Percentiles rank a stretch among this genome's conserved stretches.
Evolutionary conservation across 495 filamentous ascomycete species (phyloP).

Genomic region (Sordaria brevicollis): DNA sequence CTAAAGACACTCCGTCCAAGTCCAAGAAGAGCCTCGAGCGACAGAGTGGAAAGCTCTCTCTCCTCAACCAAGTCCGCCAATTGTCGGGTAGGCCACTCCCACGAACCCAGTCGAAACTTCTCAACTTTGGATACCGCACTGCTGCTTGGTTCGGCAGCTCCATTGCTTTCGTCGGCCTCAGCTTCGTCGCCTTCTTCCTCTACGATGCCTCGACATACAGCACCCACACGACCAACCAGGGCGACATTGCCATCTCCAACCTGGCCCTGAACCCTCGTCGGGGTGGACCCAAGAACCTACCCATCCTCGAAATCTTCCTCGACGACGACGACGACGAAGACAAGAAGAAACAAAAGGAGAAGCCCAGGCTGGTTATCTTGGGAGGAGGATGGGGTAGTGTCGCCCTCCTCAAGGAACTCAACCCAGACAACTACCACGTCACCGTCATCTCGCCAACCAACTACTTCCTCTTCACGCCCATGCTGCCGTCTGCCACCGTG

Average conservation of each 20-base stretch:
- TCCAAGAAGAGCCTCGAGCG: not conserved
- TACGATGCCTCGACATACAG: slow-evolving; percentile 92
- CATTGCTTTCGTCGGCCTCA: slow-evolving; percentile 30
- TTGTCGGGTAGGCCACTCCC: slow-evolving; percentile 42
- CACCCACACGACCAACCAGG: slow-evolving; percentile 42
- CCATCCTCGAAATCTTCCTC: slow-evolving; percentile 75
- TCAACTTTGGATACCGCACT: slow-evolving; percentile 42
- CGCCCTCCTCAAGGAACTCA: slow-evolving; percentile 79
- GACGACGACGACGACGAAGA: slow-evolving; percentile 74
- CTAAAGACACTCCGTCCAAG: not conserved
- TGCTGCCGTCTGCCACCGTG: slow-evolving; percentile 93
- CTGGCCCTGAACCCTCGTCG: slow-evolving; percentile 68
- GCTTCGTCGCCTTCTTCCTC: slow-evolving; percentile 75
- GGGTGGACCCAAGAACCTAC: slow-evolving; percentile 93
- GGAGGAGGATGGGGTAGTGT: slow-evolving; percentile 96
- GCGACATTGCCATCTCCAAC: slow-evolving; percentile 73
- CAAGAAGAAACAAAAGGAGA: slow-evolving; percentile 60
- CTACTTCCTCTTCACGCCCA: slow-evolving; percentile 96
- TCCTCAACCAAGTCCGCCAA: slow-evolving; percentile 15
- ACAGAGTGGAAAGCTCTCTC: slow-evolving; percentile 1
- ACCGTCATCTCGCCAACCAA: slow-evolving; percentile 90
- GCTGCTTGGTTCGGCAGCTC: slow-evolving; percentile 41
- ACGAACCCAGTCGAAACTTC: slow-evolving; percentile 26
- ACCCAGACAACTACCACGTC: slow-evolving; percentile 85
- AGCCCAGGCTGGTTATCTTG: slow-evolving; percentile 84